Conservation (phyloP, 202 grass and related monocot species). For the Setaria viridis region DNA sequence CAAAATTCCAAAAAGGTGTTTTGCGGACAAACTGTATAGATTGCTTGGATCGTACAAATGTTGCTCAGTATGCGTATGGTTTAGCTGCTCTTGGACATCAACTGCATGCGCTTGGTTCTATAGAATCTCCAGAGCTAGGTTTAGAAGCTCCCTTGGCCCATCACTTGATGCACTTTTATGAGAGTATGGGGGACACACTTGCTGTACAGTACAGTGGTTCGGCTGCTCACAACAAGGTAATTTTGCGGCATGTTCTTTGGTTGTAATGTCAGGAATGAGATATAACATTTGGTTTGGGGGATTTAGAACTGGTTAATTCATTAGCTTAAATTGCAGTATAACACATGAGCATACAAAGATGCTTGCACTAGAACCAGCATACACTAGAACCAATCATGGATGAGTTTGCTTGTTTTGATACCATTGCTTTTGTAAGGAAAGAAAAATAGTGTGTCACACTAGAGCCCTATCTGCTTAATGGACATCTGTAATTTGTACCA, state of each 20-base stretch:
- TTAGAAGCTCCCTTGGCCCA: constrained; percentile 75
- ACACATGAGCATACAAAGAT: not conserved
- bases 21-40: constrained; percentile 95
- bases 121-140: constrained; percentile 65
- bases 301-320: constrained; percentile 21
- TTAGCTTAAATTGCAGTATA: constrained; percentile 13
- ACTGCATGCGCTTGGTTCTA: constrained; percentile 62
- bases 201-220: constrained; percentile 91
- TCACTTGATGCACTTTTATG: constrained; percentile 88
- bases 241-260: constrained; percentile 23
- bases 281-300: constrained; percentile 14
- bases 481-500: constrained; percentile 6
- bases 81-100: constrained; percentile 90
- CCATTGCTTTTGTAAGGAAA: constrained; percentile 18
- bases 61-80: constrained; percentile 91
- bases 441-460: not conserved
- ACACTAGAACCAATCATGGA: not conserved
- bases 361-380: not conserved
- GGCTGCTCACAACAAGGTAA: constrained; percentile 96
- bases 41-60: constrained; percentile 97
- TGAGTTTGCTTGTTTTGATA: constrained; percentile 2
- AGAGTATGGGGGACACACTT: constrained; percentile 91
- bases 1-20: constrained; percentile 81
- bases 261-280: constrained; percentile 26
- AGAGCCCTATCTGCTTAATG: constrained; percentile 21